Percentiles rank a stretch among this genome's conserved stretches.
Conservation (phyloP, 768 basidiomycete genomes). For the Goffeauzyma gilvescens region DNA sequence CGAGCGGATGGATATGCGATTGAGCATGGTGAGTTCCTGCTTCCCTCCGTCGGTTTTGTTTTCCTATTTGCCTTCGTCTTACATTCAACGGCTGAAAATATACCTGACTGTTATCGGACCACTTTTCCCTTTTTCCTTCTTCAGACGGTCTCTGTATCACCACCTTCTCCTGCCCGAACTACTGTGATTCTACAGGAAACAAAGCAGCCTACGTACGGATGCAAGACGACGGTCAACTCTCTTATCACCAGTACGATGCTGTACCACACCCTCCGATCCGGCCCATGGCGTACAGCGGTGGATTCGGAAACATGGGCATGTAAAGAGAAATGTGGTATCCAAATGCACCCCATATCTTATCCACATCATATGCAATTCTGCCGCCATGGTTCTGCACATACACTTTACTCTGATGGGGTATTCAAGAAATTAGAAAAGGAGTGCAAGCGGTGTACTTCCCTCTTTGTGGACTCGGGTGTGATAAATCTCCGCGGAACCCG, state of each 20-base stretch:
- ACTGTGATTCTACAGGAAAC: constrained; percentile 31
- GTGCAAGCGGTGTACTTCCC: no score
- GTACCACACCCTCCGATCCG: constrained; percentile 72
- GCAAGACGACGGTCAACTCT: constrained; percentile 50
- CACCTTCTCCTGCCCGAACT: constrained; percentile 69
- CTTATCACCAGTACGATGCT: constrained; percentile 59
- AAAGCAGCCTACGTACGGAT: constrained; percentile 39
- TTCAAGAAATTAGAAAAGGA: no score
- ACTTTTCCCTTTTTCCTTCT: background rate
- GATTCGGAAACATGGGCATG: constrained; percentile 17
- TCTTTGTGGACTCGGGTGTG: no score
- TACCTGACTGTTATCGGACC: no score
- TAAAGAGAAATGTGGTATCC: no score
- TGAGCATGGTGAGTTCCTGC: constrained; percentile 42
- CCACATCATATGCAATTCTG: no score
- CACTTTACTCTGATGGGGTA: no score
- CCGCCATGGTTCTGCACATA: no score
- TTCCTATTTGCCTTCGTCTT: background rate
- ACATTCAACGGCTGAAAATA: no score
- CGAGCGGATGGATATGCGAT: constrained; percentile 80
- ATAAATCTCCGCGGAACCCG: no score
- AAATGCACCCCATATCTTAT: no score
- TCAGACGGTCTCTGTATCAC: constrained; percentile 74
- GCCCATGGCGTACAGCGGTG: constrained; percentile 58
- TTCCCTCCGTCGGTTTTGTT: background rate